Base-by-base conservation (phyloP, 345 rosid species). In the Noccaea bulbosa region DNA sequence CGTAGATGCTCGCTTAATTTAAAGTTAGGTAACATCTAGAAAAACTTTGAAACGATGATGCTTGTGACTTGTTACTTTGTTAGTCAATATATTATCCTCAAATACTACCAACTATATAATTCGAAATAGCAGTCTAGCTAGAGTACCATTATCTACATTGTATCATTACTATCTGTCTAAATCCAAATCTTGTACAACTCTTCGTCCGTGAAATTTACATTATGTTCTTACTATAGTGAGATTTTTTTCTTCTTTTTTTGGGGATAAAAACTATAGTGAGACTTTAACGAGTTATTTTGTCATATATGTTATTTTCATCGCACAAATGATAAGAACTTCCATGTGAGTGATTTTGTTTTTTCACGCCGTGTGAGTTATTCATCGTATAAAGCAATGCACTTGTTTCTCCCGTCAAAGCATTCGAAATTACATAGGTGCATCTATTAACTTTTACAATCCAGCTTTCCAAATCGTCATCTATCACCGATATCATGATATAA, bases 21-120 rank as follows among this genome's bases (percentile, higher is more conserved):
- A 56, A 54, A 55, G 11, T 67, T 17, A 68, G 54, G 54, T 69
- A 69, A 55, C 56, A 46, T 57, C 30, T 4, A 17, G 3, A 67
- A 11, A 32, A 4, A 14, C 15, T 35, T 68, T 56, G 10, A 45
- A 5, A 46, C 44, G 16, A 37, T 14, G 48, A 39, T 59, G 43
- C 43, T 35, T 34, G 22, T 45, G 41, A 32, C 59, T 32, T 53
- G 22, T n/a, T 10, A 14, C 22, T 43, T 32, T 53, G 22, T n/a
- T 10, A 14, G 35, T 43, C 14, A 33, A 43, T 43, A 53, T 43
- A 41, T 17, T 53, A 67, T 14, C 37, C 54, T 32, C 1, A 11
- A 38, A 16, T 43, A 43, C 43, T 43, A 43, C 43, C 33, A 15
- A 20, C 16, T 67, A 32, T 11, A 54, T 39, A 39, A 50, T 20